Conservation (phyloP, 805 yeast species). For the Zygosaccharomyces lentus region DNA sequence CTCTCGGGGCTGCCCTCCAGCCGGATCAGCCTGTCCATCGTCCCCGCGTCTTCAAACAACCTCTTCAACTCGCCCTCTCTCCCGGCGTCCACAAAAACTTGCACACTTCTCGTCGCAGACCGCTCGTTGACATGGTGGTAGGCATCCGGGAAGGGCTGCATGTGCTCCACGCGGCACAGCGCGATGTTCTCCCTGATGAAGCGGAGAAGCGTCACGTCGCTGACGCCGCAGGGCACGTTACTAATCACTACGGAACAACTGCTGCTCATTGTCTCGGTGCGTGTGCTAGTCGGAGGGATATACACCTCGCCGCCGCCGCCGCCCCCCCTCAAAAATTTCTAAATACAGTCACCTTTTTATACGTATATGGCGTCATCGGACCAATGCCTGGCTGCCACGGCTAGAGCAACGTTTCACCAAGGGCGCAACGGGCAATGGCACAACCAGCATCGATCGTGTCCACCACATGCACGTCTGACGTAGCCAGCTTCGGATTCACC, state of each 20-base stretch:
- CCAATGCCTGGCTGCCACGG: background rate
- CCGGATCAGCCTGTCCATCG: slow-evolving; percentile 6
- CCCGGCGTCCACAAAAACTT: slow-evolving; percentile 14
- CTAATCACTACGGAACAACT: slow-evolving; percentile 46
- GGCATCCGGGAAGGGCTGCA: slow-evolving; percentile 24
- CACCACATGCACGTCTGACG: slow-evolving; percentile 64
- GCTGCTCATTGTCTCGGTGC: slow-evolving; percentile 1
- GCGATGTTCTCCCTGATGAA: slow-evolving; percentile 12
- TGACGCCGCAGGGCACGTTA: slow-evolving; percentile 47
- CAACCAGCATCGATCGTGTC: slow-evolving; percentile 89
- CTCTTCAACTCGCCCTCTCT: slow-evolving; percentile 13
- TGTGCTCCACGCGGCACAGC: slow-evolving; percentile 13
- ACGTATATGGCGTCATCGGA: background rate
- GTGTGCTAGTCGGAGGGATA: too few relatives aligned
- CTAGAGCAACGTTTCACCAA: slow-evolving; percentile 74
- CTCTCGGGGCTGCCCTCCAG: slow-evolving; percentile 5
- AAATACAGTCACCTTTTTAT: background rate
- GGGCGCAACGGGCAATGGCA: slow-evolving; percentile 87
- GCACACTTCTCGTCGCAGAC: slow-evolving; percentile 17
- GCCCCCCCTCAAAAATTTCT: too few relatives aligned
- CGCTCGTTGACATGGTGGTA: slow-evolving; percentile 20
- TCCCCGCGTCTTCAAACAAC: slow-evolving; percentile 14
- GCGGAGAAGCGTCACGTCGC: slow-evolving; percentile 29
- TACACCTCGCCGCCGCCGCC: too few relatives aligned
- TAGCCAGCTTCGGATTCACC: slow-evolving; percentile 84